Conservation (phyloP, 768 basidiomycete species). For the Auricularia sp. region DNA sequence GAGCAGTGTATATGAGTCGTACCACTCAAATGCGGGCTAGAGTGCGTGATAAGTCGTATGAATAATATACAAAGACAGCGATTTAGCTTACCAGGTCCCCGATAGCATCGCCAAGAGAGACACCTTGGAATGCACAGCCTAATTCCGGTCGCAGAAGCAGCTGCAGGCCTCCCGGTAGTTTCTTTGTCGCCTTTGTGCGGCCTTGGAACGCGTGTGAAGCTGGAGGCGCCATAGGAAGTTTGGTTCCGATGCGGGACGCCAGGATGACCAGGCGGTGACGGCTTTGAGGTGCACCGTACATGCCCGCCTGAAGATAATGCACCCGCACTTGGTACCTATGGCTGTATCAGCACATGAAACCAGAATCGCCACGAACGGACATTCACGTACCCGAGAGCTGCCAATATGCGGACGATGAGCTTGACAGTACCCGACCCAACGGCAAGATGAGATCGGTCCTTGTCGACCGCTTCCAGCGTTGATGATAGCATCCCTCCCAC, state of each 20-base stretch:
- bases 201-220: conserved; percentile 3
- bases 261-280: conserved; percentile 55
- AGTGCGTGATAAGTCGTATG: background rate
- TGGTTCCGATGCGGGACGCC: background rate
- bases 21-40: conserved; percentile 67
- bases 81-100: conserved; percentile 48
- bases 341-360: conserved; percentile 2
- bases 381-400: conserved; percentile 47
- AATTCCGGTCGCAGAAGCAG: conserved; percentile 36
- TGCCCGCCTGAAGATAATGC: conserved; percentile 53
- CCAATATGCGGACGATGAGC: conserved; percentile 48
- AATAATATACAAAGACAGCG: background rate
- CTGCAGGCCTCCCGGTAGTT: conserved; percentile 12
- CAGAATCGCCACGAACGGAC: conserved; percentile 1
- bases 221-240: background rate
- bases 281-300: conserved; percentile 61
- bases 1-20: conserved; percentile 14
- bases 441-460: conserved; percentile 23
- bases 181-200: background rate
- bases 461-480: conserved; percentile 5
- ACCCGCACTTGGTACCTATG: conserved; percentile 56
- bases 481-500: conserved; percentile 52
- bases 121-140: conserved; percentile 38
- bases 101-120: conserved; percentile 58
- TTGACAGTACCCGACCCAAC: conserved; percentile 53